Evolutionary conservation across 2,329 filamentous ascomycete genomes (phyloP).

Genomic region (Paracoccidioides lutzii): DNA sequence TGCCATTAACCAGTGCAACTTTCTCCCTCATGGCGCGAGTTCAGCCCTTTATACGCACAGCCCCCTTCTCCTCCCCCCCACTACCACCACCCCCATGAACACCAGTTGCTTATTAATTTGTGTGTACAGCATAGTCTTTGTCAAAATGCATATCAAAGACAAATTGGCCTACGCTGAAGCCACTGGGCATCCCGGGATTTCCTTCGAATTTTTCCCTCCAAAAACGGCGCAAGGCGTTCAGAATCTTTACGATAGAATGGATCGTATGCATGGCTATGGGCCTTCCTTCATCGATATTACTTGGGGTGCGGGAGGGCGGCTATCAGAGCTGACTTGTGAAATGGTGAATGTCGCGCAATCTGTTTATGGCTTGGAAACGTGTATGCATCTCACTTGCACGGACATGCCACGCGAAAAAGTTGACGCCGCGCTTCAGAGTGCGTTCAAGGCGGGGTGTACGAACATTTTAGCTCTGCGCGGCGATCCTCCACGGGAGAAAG

Average conservation of each 20-base stretch:
- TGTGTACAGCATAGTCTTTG: neutral
- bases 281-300: slow-evolving; percentile 97
- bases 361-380: slow-evolving; percentile 91
- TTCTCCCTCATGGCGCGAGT: too few relatives aligned
- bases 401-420: slow-evolving; percentile 93
- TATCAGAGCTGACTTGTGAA: slow-evolving; percentile 86
- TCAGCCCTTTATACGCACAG: too few relatives aligned
- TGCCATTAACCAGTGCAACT: too few relatives aligned
- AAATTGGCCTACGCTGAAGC: slow-evolving; percentile 75
- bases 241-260: slow-evolving; percentile 98
- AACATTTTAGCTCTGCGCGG: slow-evolving; percentile 92
- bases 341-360: slow-evolving; percentile 96
- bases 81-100: neutral
- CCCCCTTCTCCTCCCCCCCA: neutral
- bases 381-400: slow-evolving; percentile 97
- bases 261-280: slow-evolving; percentile 90
- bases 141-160: slow-evolving; percentile 84
- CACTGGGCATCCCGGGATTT: slow-evolving; percentile 76
- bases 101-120: slow-evolving; percentile 1
- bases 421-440: slow-evolving; percentile 72
- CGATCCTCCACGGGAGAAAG: slow-evolving; percentile 84
- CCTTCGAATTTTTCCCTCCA: slow-evolving; percentile 98
- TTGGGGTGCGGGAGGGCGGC: slow-evolving; percentile 88
- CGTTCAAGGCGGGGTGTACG: slow-evolving; percentile 90
- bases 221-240: slow-evolving; percentile 86